phyloP scores from a whole-genome alignment of 139 green algal species.

The Chlorella sp. region DNA sequence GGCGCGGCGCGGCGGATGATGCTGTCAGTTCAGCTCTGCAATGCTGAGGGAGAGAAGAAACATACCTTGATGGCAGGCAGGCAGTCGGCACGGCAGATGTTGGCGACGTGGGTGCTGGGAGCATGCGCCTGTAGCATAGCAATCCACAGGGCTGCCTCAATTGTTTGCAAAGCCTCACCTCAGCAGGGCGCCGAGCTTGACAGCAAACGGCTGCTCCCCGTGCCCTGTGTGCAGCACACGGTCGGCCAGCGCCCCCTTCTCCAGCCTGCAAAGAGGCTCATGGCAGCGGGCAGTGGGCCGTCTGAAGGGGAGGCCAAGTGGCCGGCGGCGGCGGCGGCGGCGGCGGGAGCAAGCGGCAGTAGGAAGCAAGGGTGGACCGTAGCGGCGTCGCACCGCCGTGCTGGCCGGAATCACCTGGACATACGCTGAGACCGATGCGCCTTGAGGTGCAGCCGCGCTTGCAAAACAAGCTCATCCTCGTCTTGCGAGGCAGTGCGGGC shows the following conservation, averaged over 20 bases:
- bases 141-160: neutral
- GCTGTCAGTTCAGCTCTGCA: neutral
- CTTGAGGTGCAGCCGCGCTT: neutral
- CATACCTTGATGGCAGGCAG: neutral
- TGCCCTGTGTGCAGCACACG: constrained; percentile 3
- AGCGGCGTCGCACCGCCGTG: neutral
- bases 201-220: neutral
- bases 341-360: neutral
- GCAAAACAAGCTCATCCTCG: neutral
- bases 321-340: neutral
- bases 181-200: constrained; percentile 2
- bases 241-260: neutral
- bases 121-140: neutral
- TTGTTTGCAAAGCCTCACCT: neutral
- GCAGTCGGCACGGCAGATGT: no score
- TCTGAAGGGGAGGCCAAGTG: no score
- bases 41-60: neutral
- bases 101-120: neutral
- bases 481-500: neutral
- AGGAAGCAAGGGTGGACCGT: no score
- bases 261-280: neutral
- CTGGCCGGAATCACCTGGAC: neutral
- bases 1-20: neutral
- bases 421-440: neutral
- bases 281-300: no score